Conservation (phyloP, 2,329 filamentous ascomycete genomes). For the Bertia moriformis region DNA sequence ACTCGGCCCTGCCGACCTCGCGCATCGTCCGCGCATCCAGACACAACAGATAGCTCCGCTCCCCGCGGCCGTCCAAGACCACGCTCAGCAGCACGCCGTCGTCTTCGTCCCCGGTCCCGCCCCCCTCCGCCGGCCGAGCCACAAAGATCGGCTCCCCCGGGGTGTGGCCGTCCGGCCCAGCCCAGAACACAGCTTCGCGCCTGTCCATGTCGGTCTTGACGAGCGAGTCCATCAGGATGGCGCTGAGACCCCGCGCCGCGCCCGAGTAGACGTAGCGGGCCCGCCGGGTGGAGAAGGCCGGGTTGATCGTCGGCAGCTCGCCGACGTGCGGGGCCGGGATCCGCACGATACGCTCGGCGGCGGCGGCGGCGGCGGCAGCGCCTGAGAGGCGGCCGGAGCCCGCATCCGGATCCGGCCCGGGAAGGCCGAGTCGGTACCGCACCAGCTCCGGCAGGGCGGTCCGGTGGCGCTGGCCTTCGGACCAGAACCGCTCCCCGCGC, state of each 20-base stretch:
- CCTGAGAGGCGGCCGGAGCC: conserved; percentile 1
- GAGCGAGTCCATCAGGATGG: conserved; percentile 43
- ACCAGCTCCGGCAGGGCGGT: conserved; percentile 21
- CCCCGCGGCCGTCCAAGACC: conserved; percentile 44
- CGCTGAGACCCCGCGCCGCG: conserved; percentile 36
- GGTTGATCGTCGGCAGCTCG: conserved; percentile 56
- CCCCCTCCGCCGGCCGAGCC: conserved; percentile 23
- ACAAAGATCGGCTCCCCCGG: conserved; percentile 61
- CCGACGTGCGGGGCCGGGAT: conserved; percentile 37
- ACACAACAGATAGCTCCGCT: conserved; percentile 50
- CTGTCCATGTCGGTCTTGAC: conserved; percentile 50
- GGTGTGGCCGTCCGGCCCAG: conserved; percentile 38
- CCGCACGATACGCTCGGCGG: conserved; percentile 21
- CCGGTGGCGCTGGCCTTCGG: conserved; percentile 14
- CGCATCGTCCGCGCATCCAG: conserved; percentile 46
- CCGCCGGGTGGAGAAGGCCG: conserved; percentile 28
- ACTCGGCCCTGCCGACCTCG: conserved; percentile 50
- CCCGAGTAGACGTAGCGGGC: conserved; percentile 49
- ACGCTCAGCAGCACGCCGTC: conserved; percentile 47
- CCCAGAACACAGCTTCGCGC: conserved; percentile 38
- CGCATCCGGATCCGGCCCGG: conserved; percentile 5
- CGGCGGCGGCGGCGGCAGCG: conserved; percentile 4
- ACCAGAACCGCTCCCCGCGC: conserved; percentile 25
- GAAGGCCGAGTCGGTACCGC: conserved; percentile 26
- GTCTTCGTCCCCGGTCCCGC: conserved; percentile 34